A percentile compares a stretch with the other conserved stretches of the same genome.
Evolutionary conservation across 805 yeast genomes (phyloP).

Genomic region (Limtongia smithiae): DNA sequence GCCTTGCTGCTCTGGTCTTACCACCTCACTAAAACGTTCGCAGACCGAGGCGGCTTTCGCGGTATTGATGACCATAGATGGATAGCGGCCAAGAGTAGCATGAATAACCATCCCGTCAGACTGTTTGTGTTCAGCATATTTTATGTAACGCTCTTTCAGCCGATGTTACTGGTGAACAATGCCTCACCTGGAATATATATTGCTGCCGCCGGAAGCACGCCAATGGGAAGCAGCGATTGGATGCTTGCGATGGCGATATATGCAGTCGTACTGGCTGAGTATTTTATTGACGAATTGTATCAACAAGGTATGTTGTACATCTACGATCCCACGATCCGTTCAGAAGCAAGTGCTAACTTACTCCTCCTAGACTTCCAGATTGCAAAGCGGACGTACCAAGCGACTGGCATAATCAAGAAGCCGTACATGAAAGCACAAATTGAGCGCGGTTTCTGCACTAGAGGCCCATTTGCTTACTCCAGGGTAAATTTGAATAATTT

Average conservation of each 20-base stretch:
- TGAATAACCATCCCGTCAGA: constrained; percentile 2
- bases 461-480: constrained; percentile 20
- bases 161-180: constrained; percentile 9
- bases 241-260: not conserved
- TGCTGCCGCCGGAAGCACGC: not conserved
- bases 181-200: constrained; percentile 6
- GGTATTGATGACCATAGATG: constrained; percentile 16
- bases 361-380: constrained; percentile 1
- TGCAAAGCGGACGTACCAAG: constrained; percentile 3
- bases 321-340: not conserved
- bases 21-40: constrained; percentile 12
- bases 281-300: constrained; percentile 4
- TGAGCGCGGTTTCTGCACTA: constrained; percentile 18
- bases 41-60: constrained; percentile 17
- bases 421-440: constrained; percentile 6
- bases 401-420: not conserved
- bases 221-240: constrained; percentile 1
- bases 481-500: constrained; percentile 2
- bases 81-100: constrained; percentile 3
- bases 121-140: constrained; percentile 6
- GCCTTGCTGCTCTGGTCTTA: constrained; percentile 11
- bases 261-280: constrained; percentile 6
- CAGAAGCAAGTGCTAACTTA: not conserved
- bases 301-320: constrained; percentile 8
- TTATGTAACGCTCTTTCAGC: constrained; percentile 12